These are phyloP conservation scores for Rhodotorula sp. DNA, from an alignment of 1,284 basidiomycete genomes.

Conservation along the genomic window DNA sequence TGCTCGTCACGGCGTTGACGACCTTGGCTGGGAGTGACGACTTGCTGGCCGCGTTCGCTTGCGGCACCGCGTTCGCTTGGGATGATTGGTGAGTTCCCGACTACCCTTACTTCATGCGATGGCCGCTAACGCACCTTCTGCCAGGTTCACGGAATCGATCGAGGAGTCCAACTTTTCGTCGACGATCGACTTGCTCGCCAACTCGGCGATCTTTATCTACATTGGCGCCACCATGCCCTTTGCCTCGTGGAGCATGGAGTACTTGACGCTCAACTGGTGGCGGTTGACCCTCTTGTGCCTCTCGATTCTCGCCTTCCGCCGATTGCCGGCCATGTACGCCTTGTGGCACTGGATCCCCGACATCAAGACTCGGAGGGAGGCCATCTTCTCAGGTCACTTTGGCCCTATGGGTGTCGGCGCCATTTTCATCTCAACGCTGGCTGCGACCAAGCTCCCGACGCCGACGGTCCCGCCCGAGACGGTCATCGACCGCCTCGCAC, in stretches of 20 bases:
- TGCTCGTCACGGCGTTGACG: slow-evolving; percentile 75
- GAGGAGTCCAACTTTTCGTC: slow-evolving; percentile 93
- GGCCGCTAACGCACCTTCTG: slow-evolving; percentile 9
- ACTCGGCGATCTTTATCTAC: slow-evolving; percentile 65
- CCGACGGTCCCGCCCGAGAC: slow-evolving; percentile 58
- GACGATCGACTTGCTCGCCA: slow-evolving; percentile 61
- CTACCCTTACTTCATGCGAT: background rate
- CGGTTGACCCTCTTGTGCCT: slow-evolving; percentile 77
- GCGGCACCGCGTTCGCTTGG: slow-evolving; percentile 96
- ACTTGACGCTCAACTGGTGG: slow-evolving; percentile 73
- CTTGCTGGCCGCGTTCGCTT: slow-evolving; percentile 87
- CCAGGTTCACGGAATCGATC: slow-evolving; percentile 87
- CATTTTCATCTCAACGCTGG: slow-evolving; percentile 68
- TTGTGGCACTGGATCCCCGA: slow-evolving; percentile 88
- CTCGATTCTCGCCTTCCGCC: slow-evolving; percentile 70
- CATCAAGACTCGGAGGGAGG: slow-evolving; percentile 79
- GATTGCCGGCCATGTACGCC: slow-evolving; percentile 77
- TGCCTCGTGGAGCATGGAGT: slow-evolving; percentile 64
- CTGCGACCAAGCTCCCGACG: slow-evolving; percentile 65
- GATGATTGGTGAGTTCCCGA: slow-evolving; percentile 56
- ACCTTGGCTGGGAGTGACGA: slow-evolving; percentile 90
- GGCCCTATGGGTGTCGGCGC: slow-evolving; percentile 53
- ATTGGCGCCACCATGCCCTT: slow-evolving; percentile 96
- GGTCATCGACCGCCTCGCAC: slow-evolving; percentile 65
- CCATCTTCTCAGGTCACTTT: slow-evolving; percentile 73